Conservation (phyloP, 139 green algal species). For the Trebouxia sp. region DNA sequence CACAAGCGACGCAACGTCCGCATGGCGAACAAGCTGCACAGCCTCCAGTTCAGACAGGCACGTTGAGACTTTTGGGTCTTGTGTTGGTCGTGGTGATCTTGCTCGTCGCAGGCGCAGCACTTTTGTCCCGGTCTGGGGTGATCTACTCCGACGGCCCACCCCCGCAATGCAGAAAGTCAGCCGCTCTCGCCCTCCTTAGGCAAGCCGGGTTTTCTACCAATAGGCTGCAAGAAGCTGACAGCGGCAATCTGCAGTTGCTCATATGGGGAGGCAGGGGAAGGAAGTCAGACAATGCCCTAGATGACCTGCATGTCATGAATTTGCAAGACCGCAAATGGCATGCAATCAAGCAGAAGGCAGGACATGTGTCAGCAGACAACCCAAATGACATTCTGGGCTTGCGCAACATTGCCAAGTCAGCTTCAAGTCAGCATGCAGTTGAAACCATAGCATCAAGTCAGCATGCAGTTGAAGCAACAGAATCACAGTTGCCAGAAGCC, state of each 20-base stretch:
- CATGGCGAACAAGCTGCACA: background rate
- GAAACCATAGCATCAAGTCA: background rate
- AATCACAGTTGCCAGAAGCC: background rate
- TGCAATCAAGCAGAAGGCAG: background rate
- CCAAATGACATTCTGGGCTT: background rate
- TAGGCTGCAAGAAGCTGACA: background rate
- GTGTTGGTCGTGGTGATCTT: background rate
- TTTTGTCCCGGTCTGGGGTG: background rate
- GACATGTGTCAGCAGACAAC: background rate
- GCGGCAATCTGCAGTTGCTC: background rate
- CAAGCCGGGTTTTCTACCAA: background rate
- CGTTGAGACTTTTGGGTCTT: background rate
- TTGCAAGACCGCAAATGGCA: constrained; percentile 2
- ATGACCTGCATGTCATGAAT: background rate
- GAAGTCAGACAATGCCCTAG: background rate
- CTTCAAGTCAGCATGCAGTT: background rate
- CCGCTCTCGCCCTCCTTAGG: background rate
- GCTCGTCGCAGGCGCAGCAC: background rate
- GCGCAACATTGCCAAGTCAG: background rate
- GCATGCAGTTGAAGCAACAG: background rate
- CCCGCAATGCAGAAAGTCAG: background rate
- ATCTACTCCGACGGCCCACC: background rate
- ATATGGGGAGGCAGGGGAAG: constrained; percentile 26
- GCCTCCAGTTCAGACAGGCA: background rate
- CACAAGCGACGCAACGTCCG: too few relatives aligned